These are phyloP conservation scores for Alternaria atra DNA, from an alignment of 2,329 filamentous ascomycete species.

Conservation along the genomic window DNA sequence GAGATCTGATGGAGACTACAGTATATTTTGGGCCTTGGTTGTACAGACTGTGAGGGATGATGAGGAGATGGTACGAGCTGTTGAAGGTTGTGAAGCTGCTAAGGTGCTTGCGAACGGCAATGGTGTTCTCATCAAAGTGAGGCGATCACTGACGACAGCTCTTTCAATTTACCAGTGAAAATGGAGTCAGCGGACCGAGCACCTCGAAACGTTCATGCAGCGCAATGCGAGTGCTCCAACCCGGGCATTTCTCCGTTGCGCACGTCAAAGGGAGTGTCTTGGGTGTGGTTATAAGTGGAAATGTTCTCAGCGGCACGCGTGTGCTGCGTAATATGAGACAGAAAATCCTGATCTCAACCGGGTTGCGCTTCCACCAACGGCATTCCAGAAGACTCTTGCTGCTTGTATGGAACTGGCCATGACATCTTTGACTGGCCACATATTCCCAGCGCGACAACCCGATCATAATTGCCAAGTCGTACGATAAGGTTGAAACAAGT, in stretches of 20 bases:
- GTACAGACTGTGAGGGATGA: conserved; percentile 1
- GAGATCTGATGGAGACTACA: not conserved
- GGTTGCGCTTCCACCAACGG: not conserved
- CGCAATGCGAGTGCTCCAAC: not conserved
- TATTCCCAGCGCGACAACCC: conserved; percentile 10
- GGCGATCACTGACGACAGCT: conserved; percentile 9
- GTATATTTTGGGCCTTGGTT: conserved; percentile 4
- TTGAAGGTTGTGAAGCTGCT: not conserved
- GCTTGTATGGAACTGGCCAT: conserved; percentile 13
- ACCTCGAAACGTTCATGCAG: conserved; percentile 12
- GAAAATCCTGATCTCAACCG: conserved; percentile 11
- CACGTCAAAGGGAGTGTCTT: not conserved
- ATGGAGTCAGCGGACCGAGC: conserved; percentile 11
- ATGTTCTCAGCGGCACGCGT: conserved; percentile 11
- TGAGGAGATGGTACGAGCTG: conserved; percentile 2
- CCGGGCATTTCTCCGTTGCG: conserved; percentile 3
- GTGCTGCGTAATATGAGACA: not conserved
- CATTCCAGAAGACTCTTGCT: conserved; percentile 12
- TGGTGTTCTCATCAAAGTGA: conserved; percentile 2
- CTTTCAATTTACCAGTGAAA: conserved; percentile 4
- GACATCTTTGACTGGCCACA: conserved; percentile 20
- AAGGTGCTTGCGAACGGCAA: not conserved
- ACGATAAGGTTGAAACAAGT: conserved; percentile 7
- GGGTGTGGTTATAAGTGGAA: not conserved
- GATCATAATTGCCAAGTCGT: conserved; percentile 1